phyloP scores from a whole-genome alignment of 208 protist species.

The Acanthamoeba castellanii region DNA sequence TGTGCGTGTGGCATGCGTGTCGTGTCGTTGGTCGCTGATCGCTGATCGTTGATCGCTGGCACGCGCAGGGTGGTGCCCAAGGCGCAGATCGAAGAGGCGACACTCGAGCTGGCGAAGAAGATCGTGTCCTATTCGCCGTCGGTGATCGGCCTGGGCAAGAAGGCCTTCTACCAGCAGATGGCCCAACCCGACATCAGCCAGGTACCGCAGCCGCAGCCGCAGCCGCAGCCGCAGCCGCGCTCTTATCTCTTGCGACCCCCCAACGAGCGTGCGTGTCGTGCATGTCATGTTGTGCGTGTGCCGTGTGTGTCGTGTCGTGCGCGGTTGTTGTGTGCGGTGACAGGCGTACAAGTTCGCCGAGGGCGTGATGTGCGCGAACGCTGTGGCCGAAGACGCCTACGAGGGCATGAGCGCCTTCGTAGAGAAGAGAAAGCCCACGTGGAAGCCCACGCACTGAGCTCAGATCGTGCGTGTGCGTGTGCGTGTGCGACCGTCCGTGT shows the following conservation, averaged over 20 bases:
- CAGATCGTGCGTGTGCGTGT: neutral
- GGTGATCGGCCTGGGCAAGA: conserved; percentile 60
- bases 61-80: neutral
- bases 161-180: conserved; percentile 64
- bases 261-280: no score
- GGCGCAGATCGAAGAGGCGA: conserved; percentile 52
- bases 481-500: no score
- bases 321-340: no score
- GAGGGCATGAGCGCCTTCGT: conserved; percentile 71
- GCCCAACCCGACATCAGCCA: neutral
- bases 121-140: neutral
- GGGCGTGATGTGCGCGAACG: conserved; percentile 56
- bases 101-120: conserved; percentile 42
- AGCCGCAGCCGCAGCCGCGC: no score
- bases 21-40: no score
- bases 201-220: no score
- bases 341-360: neutral
- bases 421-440: conserved; percentile 42
- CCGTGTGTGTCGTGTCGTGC: neutral
- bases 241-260: no score
- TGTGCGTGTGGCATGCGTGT: no score
- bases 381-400: neutral
- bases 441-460: conserved; percentile 15
- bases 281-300: neutral
- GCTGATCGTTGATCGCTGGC: no score